Conservation (phyloP, 2,329 filamentous ascomycete species). For the Penicillium sp. region DNA sequence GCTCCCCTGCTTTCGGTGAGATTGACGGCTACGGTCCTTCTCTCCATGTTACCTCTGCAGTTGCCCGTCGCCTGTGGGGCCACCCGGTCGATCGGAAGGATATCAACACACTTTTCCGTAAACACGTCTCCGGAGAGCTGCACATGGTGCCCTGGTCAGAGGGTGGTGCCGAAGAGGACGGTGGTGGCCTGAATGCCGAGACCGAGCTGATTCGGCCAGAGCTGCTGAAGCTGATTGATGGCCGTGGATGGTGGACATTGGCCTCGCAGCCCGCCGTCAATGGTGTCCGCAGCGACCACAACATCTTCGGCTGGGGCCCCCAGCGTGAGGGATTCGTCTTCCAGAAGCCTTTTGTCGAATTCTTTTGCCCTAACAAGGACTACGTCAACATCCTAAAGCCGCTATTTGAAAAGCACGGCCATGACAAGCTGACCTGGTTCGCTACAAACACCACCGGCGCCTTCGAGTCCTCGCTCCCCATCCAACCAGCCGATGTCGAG, state of each 20-base stretch:
- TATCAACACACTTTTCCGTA: constrained; percentile 78
- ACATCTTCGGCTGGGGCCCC: constrained; percentile 91
- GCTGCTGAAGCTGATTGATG: constrained; percentile 74
- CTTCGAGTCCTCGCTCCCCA: constrained; percentile 66
- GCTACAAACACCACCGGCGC: constrained; percentile 79
- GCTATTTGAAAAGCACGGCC: constrained; percentile 63
- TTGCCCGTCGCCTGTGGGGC: constrained; percentile 85
- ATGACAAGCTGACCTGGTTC: constrained; percentile 81
- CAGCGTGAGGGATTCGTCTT: constrained; percentile 86
- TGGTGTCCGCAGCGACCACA: constrained; percentile 74
- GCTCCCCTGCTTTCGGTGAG: constrained; percentile 91
- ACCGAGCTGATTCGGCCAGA: constrained; percentile 78
- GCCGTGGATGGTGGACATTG: constrained; percentile 91
- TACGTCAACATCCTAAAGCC: constrained; percentile 68
- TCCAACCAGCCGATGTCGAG: constrained; percentile 31
- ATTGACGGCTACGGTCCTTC: constrained; percentile 99
- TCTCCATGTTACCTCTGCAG: constrained; percentile 83
- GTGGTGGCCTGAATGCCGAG: constrained; percentile 64
- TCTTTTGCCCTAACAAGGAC: constrained; percentile 79
- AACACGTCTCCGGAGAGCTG: constrained; percentile 79
- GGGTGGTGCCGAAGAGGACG: constrained; percentile 62
- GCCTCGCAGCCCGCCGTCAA: constrained; percentile 95
- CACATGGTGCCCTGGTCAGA: constrained; percentile 92
- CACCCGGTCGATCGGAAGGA: constrained; percentile 71
- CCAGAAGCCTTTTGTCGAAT: constrained; percentile 97